phyloP scores from a whole-genome alignment of 306 rosid species.

The Sphenostylis stenocarpa region DNA sequence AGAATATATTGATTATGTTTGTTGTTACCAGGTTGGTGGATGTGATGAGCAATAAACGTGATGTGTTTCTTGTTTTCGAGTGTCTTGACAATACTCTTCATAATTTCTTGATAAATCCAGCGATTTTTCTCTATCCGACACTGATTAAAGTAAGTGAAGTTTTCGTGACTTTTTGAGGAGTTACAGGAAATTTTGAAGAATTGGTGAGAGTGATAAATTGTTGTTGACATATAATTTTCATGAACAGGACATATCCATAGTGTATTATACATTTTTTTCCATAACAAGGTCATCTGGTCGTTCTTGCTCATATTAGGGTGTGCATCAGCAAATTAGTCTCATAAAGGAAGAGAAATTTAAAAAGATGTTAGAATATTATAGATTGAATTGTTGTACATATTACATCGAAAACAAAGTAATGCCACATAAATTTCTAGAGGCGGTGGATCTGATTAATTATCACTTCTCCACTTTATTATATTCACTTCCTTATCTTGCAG shows the following conservation, averaged over 20 bases:
- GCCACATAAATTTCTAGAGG: neutral
- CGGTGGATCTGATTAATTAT: neutral
- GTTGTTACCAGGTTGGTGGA: constrained; percentile 11
- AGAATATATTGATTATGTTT: neutral
- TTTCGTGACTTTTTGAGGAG: neutral
- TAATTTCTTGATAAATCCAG: neutral
- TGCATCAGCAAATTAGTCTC: neutral
- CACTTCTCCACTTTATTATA: neutral
- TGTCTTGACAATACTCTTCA: neutral
- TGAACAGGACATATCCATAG: too few species aligned
- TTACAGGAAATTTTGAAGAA: neutral
- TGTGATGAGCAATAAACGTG: neutral
- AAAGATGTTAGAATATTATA: neutral
- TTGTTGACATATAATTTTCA: neutral
- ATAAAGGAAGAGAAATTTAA: neutral
- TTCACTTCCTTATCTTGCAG: constrained; percentile 4
- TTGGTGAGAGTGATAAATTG: neutral
- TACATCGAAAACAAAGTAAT: neutral
- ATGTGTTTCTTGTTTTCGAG: constrained; percentile 4
- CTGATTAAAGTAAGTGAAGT: neutral
- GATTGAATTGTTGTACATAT: neutral
- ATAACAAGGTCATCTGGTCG: neutral
- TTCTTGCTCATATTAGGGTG: neutral
- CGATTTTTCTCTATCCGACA: too few species aligned
- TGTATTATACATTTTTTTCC: neutral